Conservation (phyloP, 805 yeast species). For the Vanderwaltozyma yarrowii region DNA sequence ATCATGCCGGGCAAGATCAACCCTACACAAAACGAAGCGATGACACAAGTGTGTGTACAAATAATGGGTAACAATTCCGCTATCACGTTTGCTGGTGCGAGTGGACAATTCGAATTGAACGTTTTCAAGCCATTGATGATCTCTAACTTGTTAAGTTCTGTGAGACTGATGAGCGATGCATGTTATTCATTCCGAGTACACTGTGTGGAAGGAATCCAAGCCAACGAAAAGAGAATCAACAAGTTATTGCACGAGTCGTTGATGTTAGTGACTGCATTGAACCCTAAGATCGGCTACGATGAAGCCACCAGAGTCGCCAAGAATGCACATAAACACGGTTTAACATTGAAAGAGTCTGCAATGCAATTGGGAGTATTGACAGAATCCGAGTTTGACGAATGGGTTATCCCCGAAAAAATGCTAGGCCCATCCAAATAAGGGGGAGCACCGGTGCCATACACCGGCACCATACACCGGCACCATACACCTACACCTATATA, state of each 20-base stretch:
- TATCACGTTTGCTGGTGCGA: slow-evolving; percentile 95
- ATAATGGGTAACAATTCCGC: slow-evolving; percentile 95
- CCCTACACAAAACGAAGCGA: slow-evolving; percentile 98
- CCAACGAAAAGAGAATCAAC: slow-evolving; percentile 78
- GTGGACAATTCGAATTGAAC: slow-evolving; percentile 97
- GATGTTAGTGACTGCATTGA: slow-evolving; percentile 96
- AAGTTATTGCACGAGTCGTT: slow-evolving; percentile 87
- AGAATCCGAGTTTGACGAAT: slow-evolving; percentile 82
- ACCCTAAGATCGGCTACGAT: slow-evolving; percentile 98
- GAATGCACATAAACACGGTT: slow-evolving; percentile 96
- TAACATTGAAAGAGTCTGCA: slow-evolving; percentile 91
- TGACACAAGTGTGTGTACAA: slow-evolving; percentile 97
- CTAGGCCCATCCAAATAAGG: slow-evolving; percentile 55
- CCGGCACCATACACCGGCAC: no score
- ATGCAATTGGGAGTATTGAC: slow-evolving; percentile 79
- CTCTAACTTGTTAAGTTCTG: slow-evolving; percentile 76
- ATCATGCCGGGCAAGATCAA: slow-evolving; percentile 99
- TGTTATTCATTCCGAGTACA: slow-evolving; percentile 79
- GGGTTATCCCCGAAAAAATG: slow-evolving; percentile 98
- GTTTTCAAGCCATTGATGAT: slow-evolving; percentile 97
- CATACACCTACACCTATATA: no score
- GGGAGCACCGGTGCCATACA: no score
- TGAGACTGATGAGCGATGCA: slow-evolving; percentile 86
- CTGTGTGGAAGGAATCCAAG: slow-evolving; percentile 91
- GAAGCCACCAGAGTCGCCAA: slow-evolving; percentile 96